Base-by-base conservation (phyloP, 108 stramenopile genomes). In the Nitzschia sp. region DNA sequence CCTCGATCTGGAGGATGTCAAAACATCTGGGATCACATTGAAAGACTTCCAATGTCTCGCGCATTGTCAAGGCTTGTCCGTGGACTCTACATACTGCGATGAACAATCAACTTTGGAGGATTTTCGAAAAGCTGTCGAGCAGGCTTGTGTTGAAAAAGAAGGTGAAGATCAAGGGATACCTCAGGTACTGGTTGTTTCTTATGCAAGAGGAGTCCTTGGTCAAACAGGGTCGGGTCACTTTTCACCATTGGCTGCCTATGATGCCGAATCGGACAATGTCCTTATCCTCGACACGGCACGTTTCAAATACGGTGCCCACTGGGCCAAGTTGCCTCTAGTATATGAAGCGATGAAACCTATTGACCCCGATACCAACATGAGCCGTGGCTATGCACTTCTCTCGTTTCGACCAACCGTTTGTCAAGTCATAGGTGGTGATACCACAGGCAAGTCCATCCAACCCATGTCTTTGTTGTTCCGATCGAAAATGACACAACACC, bases 181-280 rank as follows among this genome's bases (percentile, higher is more conserved):
- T 6, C 8, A 74, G 51, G 41, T 71, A 14, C 40, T 81, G 70
- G 86, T 82, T 7, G 78, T 82, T 34, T 89, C 89, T 10, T 98
- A 91, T 79, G 64, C 82, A 11, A 72, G 96, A 46, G 41, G 67
- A 15, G 56, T 72, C 48, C 73, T 98, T 17, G 65, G 75, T 29
- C 95, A 98, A 84, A 98, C 97, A 12, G 97, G 97, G 22, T 80
- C 81, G 48, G 96, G 96, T 7, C 97, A 98, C 75, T 98, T 96
- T 83, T 94, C 94, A 20, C 97, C 97, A 10, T 70, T 98, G 53
- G 88, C 89, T 0, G 92, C 89, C 0, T 93, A 90, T 70, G 83
- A 89, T 65, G 50, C 67, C 11, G 68, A 48, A 15, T 76, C 92
- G 14, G 92, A 93, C 71, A 73, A 72, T 3, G 87, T 88, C 3